These are phyloP conservation scores for Wickerhamomyces strasburgensis DNA, from an alignment of 805 yeast genomes.

Conservation along the genomic window DNA sequence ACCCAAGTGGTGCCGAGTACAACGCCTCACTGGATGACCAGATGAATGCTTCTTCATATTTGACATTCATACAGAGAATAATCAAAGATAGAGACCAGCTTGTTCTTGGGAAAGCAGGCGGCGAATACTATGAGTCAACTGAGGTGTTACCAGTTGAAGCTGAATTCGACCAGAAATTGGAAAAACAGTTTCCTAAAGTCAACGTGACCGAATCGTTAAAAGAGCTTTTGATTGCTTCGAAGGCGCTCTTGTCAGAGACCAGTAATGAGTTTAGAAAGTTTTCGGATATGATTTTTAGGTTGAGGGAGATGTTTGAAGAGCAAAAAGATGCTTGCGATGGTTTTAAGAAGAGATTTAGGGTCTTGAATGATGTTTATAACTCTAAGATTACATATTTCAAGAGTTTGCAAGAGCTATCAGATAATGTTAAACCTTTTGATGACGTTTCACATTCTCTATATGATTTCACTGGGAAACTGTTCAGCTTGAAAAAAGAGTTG, in stretches of 20 bases:
- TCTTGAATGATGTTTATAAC: slow-evolving; percentile 65
- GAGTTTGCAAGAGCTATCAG: slow-evolving; percentile 82
- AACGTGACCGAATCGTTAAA: slow-evolving; percentile 7
- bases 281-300: slow-evolving; percentile 6
- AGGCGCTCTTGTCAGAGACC: slow-evolving; percentile 2
- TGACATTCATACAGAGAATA: slow-evolving; percentile 48
- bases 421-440: slow-evolving; percentile 57
- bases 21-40: slow-evolving; percentile 69
- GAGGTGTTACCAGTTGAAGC: slow-evolving; percentile 7
- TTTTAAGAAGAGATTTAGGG: slow-evolving; percentile 39
- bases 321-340: slow-evolving; percentile 26
- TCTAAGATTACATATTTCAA: slow-evolving; percentile 76
- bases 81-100: slow-evolving; percentile 40
- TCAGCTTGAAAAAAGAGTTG: slow-evolving; percentile 4
- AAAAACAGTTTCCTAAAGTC: slow-evolving; percentile 4
- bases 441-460: slow-evolving; percentile 24
- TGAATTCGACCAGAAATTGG: slow-evolving; percentile 8
- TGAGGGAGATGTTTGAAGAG: slow-evolving; percentile 29
- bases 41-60: slow-evolving; percentile 56
- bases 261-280: slow-evolving; percentile 6
- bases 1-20: slow-evolving; percentile 57
- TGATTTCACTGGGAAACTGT: neutral
- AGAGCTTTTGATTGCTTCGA: slow-evolving; percentile 14
- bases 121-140: slow-evolving; percentile 9
- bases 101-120: slow-evolving; percentile 24